phyloP scores from a whole-genome alignment of 75 land plant species.

The Selaginella tamariscina region DNA sequence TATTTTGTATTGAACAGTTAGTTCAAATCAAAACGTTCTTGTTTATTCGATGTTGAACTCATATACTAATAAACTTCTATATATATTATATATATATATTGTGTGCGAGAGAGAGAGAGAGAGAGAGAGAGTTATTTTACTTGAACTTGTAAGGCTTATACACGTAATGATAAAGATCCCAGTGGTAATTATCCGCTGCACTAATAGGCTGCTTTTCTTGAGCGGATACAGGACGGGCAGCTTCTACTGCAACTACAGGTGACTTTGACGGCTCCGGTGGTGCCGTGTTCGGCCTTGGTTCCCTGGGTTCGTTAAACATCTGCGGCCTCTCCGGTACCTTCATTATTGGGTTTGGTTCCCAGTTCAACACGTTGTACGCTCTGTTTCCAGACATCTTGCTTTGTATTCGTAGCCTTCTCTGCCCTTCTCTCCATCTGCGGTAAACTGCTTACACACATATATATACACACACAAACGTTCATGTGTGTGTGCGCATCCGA shows the following conservation, averaged over 20 bases:
- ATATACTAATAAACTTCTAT: too few relatives aligned
- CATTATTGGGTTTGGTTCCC: background rate
- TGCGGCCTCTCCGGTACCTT: background rate
- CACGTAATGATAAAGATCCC: background rate
- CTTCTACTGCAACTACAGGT: background rate
- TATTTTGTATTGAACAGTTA: too few relatives aligned
- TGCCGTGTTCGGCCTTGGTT: background rate
- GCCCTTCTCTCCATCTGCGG: background rate
- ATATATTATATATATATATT: too few relatives aligned
- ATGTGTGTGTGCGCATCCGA: too few relatives aligned
- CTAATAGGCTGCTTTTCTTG: background rate
- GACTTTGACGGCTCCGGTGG: background rate
- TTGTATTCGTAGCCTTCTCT: background rate
- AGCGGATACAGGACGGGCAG: background rate
- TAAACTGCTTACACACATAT: too few relatives aligned
- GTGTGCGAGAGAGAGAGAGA: too few relatives aligned
- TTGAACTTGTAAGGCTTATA: background rate
- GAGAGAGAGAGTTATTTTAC: too few relatives aligned
- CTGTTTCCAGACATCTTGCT: background rate
- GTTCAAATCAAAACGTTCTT: too few relatives aligned
- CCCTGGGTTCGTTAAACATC: background rate
- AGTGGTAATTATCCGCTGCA: background rate
- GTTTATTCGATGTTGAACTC: too few relatives aligned
- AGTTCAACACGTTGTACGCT: background rate
- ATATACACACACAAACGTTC: too few relatives aligned